Percentiles rank a stretch among this genome's conserved stretches.
Conservation (phyloP, 768 basidiomycete genomes). For the Gloeopeniophorella convolvens region DNA sequence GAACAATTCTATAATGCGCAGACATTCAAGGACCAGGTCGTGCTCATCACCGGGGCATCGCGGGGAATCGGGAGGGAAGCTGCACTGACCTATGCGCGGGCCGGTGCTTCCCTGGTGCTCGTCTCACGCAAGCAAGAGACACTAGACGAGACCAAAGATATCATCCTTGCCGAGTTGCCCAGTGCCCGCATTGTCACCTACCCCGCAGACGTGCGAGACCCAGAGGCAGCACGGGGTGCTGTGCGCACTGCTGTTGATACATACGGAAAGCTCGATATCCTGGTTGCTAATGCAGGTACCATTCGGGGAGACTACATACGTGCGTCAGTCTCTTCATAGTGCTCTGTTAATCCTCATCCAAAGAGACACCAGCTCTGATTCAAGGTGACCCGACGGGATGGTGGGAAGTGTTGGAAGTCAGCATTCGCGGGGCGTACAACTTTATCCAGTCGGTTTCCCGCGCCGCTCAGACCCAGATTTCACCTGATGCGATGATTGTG, state of each 20-base stretch:
- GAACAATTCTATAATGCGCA: not conserved
- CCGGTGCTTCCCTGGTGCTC: not conserved
- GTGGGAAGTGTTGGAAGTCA: slow-evolving; percentile 6
- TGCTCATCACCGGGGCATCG: slow-evolving; percentile 23
- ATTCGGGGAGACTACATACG: not conserved
- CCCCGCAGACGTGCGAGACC: not conserved
- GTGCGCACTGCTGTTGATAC: not conserved
- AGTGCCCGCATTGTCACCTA: not conserved
- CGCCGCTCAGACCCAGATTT: not conserved
- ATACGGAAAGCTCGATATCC: too few species aligned
- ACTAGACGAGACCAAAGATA: not conserved
- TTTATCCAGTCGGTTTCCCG: slow-evolving; percentile 8
- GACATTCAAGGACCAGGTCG: not conserved
- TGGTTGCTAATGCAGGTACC: not conserved
- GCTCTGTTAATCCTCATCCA: not conserved
- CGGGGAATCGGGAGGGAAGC: slow-evolving; percentile 27
- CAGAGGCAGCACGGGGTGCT: not conserved
- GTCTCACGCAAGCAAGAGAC: slow-evolving; percentile 16
- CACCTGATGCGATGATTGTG: too few species aligned
- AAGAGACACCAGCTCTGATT: not conserved
- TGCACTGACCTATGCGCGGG: not conserved
- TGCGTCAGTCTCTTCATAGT: not conserved
- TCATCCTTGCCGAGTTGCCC: not conserved
- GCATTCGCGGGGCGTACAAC: slow-evolving; percentile 5
- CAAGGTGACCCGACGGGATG: not conserved